Evolutionary conservation across 1,284 basidiomycete species (phyloP), one percentile per base, ranked within the genome.

Genomic region (Cutaneotrichosporon sp.): DNA sequence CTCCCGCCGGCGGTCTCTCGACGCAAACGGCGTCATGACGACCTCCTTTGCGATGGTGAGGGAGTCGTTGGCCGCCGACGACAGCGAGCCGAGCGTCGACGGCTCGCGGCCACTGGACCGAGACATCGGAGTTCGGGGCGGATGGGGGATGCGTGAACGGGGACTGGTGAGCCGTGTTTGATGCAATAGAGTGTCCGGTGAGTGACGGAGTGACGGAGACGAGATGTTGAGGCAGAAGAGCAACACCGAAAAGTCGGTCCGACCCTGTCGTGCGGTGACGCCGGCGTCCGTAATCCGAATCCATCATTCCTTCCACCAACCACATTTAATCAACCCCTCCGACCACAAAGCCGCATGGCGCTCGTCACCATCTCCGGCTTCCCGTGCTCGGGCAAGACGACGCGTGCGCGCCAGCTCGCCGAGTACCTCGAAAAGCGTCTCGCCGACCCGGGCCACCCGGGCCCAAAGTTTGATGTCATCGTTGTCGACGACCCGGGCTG

Each of bases 281-380:
- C n/a, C n/a, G n/a, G n/a, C n/a, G n/a, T n/a, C n/a, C n/a, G n/a
- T n/a, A n/a, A n/a, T n/a, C n/a, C n/a, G n/a, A n/a, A n/a, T n/a
- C n/a, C n/a, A n/a, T n/a, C n/a, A n/a, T n/a, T n/a, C n/a, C n/a
- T n/a, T n/a, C n/a, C n/a, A n/a, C 34, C 10, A 37, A 37, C 16
- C n/a, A 37, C 10, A 43, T 29, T 16, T 17, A 19, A 44, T 17
- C 26, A 44, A 29, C 42, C 34, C 25, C n/a, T 19, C 34, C 35
- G 19, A n/a, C 38, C n/a, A 22, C 17, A 22, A 25, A 6, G 22
- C n/a, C 26, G 20, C 27, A 97, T 97, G 93, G 91, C 93, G n/a
- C 80, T 97, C 48, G 79, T 98, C 61, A 93, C 91, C 3, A 79
- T 97, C 35, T 83, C 87, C n/a, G 94, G 94, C 10, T 91, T 83